Evolutionary conservation across 2,329 filamentous ascomycete genomes (phyloP).

Genomic region (Penicillium sp.): DNA sequence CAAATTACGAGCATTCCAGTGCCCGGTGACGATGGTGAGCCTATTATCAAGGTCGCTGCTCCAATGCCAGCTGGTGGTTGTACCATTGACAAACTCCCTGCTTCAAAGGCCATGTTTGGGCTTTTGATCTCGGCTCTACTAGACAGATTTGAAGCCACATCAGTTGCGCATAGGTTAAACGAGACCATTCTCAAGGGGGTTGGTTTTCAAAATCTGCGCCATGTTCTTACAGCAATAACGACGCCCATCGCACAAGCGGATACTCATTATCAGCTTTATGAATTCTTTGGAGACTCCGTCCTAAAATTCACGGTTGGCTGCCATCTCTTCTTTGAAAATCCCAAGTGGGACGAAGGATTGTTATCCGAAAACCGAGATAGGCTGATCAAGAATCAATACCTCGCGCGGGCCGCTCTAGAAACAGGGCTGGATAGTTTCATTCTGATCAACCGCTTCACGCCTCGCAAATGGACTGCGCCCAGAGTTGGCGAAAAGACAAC

Average conservation of each 20-base stretch:
- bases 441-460: conserved; percentile 64
- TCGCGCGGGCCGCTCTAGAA: conserved; percentile 63
- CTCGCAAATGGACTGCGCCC: conserved; percentile 68
- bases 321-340: conserved; percentile 61
- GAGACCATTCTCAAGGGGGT: conserved; percentile 55
- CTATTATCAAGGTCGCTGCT: conserved; percentile 17
- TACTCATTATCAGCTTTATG: conserved; percentile 75
- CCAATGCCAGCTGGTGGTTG: conserved; percentile 26
- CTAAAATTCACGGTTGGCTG: conserved; percentile 72
- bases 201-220: conserved; percentile 51
- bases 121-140: conserved; percentile 71
- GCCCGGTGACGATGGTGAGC: conserved; percentile 4
- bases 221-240: conserved; percentile 69
- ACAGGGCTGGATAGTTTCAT: conserved; percentile 71
- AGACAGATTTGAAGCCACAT: conserved; percentile 63
- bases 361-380: conserved; percentile 66
- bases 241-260: conserved; percentile 59
- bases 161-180: conserved; percentile 63
- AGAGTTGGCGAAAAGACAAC: conserved; percentile 50
- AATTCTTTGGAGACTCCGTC: conserved; percentile 82
- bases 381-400: conserved; percentile 71
- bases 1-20: conserved; percentile 7
- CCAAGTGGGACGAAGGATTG: conserved; percentile 71
- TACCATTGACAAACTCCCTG: conserved; percentile 45
- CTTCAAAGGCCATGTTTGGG: conserved; percentile 48